phyloP scores from a whole-genome alignment of 768 basidiomycete genomes.

The Trametes cingulata region DNA sequence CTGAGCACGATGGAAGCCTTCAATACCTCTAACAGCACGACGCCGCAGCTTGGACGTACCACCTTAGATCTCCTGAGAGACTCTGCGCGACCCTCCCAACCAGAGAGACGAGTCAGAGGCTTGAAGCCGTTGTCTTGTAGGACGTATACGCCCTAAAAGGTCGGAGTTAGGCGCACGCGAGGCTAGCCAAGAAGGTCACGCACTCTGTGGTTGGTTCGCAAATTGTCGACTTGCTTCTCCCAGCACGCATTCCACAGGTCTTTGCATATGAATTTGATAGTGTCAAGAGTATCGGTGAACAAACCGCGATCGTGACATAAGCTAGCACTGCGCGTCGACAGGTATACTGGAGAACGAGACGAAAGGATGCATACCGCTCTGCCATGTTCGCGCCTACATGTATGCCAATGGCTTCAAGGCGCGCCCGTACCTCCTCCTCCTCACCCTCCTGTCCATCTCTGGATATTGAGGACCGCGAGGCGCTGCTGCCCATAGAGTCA shows the following conservation, averaged over 20 bases:
- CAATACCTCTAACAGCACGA: neutral
- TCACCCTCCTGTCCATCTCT: slow-evolving; percentile 51
- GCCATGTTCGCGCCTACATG: slow-evolving; percentile 86
- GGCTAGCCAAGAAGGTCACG: slow-evolving; percentile 23
- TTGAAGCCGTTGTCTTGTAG: slow-evolving; percentile 91
- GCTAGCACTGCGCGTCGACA: slow-evolving; percentile 40
- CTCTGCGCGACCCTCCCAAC: slow-evolving; percentile 75
- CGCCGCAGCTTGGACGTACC: slow-evolving; percentile 43
- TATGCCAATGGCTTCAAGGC: slow-evolving; percentile 81
- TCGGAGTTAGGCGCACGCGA: neutral
- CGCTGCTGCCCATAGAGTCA: slow-evolving; percentile 38
- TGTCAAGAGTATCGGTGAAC: slow-evolving; percentile 83
- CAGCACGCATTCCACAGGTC: slow-evolving; percentile 92
- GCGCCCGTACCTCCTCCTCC: slow-evolving; percentile 64
- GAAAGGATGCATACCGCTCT: slow-evolving; percentile 63
- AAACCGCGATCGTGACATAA: slow-evolving; percentile 73
- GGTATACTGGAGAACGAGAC: neutral
- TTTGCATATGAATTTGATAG: slow-evolving; percentile 95
- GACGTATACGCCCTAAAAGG: slow-evolving; percentile 81
- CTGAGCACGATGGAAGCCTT: slow-evolving; percentile 38
- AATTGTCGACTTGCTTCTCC: slow-evolving; percentile 95
- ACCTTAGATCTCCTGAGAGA: slow-evolving; percentile 70
- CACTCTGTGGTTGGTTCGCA: slow-evolving; percentile 92
- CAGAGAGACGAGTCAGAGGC: slow-evolving; percentile 78
- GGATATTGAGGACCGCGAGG: slow-evolving; percentile 23